Base-by-base conservation (phyloP, 768 basidiomycete species). In the Lyophyllum decastes region DNA sequence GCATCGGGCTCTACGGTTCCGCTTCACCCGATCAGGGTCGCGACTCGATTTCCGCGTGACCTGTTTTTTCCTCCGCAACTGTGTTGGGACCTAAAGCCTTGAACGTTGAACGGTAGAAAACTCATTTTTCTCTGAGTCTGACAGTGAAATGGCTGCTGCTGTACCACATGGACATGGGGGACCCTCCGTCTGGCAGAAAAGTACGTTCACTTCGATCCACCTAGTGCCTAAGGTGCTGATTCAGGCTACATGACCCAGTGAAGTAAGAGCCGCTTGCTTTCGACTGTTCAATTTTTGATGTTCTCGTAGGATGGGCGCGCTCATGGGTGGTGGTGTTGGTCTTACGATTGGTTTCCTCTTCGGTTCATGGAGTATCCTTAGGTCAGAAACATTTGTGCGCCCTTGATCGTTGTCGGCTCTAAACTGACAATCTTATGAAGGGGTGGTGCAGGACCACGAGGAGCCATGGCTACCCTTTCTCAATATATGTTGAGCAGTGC, bases 401-500 rank as follows among this genome's bases (percentile, higher is more conserved):
- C 25, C 27, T 24, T 25, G 41, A 30, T 35, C 26, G 16, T 17
- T 5, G n/a, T 41, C 35, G 11, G 43, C 45, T 50, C 55, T 53
- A 1, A 57, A 47, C 41, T 17, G n/a, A 55, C 33, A 41, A 49
- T 54, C 57, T 34, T 16, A 34, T 52, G 53, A 65, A 96, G 95
- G 68, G 85, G 85, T 63, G 96, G 96, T 44, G 88, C 92, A 8
- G 97, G 97, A 24, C 95, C 94, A 24, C 84, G 95, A 68, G 97
- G 97, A 11, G 77, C 86, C 49, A 78, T 98, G 24, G 89, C 93
- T 4, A 97, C 97, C 1, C 84, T 99, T 50, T 96, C 95, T 14
- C 94, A 95, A 66, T 98, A 98, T 73, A 99, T 99, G 97, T 84
- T 98, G 26, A 93, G 92, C 67, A 98, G 96, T 65, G 96, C 93